Percentiles rank a stretch among this genome's conserved stretches.
Evolutionary conservation across 2,329 filamentous ascomycete genomes (phyloP).

Genomic region (Claviceps sp.): DNA sequence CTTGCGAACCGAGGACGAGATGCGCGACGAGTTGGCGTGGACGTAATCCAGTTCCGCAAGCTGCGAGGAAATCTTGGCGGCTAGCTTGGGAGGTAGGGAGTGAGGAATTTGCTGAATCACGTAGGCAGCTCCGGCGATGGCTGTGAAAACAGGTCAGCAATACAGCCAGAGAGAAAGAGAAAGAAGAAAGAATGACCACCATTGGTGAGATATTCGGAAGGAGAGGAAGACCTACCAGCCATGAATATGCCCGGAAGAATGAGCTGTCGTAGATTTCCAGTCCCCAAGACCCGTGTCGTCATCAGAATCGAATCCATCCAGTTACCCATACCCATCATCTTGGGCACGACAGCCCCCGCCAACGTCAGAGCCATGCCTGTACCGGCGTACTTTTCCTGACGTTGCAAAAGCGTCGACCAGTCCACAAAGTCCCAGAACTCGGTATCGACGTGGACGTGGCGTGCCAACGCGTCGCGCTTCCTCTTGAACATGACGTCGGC

Average conservation of each 20-base stretch:
- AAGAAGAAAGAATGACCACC: background rate
- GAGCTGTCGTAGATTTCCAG: constrained; percentile 66
- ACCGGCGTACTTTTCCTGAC: constrained; percentile 87
- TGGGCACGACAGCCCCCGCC: constrained; percentile 69
- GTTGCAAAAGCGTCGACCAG: constrained; percentile 65
- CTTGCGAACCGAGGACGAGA: constrained; percentile 74
- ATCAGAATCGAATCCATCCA: constrained; percentile 84
- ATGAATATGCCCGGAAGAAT: constrained; percentile 68
- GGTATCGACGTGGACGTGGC: constrained; percentile 75
- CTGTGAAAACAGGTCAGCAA: constrained; percentile 27
- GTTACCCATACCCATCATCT: constrained; percentile 68
- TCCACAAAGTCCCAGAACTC: constrained; percentile 94
- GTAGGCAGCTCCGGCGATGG: constrained; percentile 63
- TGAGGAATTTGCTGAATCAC: constrained; percentile 76
- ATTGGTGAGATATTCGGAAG: background rate
- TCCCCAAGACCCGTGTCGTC: constrained; percentile 66
- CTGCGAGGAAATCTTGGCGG: constrained; percentile 69
- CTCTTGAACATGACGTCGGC: constrained; percentile 90
- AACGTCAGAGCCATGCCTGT: constrained; percentile 91
- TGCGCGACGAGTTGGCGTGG: constrained; percentile 73
- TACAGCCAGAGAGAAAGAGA: background rate
- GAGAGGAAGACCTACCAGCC: constrained; percentile 51
- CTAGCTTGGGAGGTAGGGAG: constrained; percentile 75
- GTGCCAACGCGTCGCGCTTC: constrained; percentile 65
- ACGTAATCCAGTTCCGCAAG: constrained; percentile 81